Conservation (phyloP, 2,329 filamentous ascomycete genomes). For the Leptodontidium sp. region DNA sequence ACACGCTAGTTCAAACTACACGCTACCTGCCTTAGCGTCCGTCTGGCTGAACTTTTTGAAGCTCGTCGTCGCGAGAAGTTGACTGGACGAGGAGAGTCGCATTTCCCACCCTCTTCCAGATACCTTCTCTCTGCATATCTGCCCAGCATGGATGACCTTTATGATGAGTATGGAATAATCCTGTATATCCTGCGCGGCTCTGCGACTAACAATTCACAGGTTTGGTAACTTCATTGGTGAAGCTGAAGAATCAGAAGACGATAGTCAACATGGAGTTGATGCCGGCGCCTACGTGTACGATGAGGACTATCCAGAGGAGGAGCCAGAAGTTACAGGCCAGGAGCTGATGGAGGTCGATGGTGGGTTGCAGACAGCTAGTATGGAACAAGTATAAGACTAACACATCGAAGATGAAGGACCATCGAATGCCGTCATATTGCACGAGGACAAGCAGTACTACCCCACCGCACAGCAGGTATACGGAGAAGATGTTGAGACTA, state of each 20-base stretch:
- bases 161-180: conserved; percentile 77
- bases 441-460: conserved; percentile 99
- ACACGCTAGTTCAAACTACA: neutral
- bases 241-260: conserved; percentile 86
- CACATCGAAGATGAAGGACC: conserved; percentile 73
- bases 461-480: conserved; percentile 97
- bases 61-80: conserved; percentile 35
- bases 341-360: conserved; percentile 95
- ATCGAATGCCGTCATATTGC: conserved; percentile 95
- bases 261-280: conserved; percentile 79
- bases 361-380: conserved; percentile 49
- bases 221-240: conserved; percentile 99
- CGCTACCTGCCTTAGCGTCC: no score
- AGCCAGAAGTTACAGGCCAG: conserved; percentile 71
- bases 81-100: conserved; percentile 29
- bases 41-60: conserved; percentile 40
- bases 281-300: conserved; percentile 83
- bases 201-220: conserved; percentile 56
- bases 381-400: conserved; percentile 39
- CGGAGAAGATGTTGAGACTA: conserved; percentile 89
- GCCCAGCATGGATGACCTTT: conserved; percentile 85
- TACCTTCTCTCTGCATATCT: conserved; percentile 18
- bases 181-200: conserved; percentile 16
- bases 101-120: conserved; percentile 23
- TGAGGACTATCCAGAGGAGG: conserved; percentile 72